Base-by-base conservation (phyloP, 2,329 filamentous ascomycete genomes). In the Thermothelomyces thermophilus region DNA sequence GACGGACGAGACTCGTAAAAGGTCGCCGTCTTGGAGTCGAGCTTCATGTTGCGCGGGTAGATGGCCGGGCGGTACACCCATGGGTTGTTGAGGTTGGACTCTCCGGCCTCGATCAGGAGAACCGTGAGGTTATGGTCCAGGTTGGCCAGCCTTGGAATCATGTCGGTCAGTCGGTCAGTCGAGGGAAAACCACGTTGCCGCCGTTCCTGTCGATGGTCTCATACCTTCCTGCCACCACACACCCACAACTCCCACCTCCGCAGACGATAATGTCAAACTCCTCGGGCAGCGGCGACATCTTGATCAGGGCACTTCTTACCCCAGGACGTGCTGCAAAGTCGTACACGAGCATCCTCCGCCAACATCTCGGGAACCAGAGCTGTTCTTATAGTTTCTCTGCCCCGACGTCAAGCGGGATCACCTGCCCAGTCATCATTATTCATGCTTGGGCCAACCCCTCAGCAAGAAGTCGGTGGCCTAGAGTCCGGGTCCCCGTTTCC, bases 221-320 rank as follows among this genome's bases (percentile, higher is more conserved):
- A 54, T 64, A 82, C 77, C 79, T 68, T 50, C 75, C 75, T 46
- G 75, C 75, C 36, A 78, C 73, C n/a, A 78, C 75, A 63, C 75
- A 78, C 28, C 75, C 82, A 54, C 76, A 80, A 64, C 82, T 86
- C 48, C 85, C 85, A 62, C 86, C 86, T 61, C 86, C 86, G 57
- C 82, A 85, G 26, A 89, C 83, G 60, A 89, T 89, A 60, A 90
- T 88, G 64, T 89, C 86, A 62, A 87, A 86, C 72, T 89, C 86
- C 52, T 89, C 84, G 31, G 85, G 84, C 55, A 89, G 62, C n/a
- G 48, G 64, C 34, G 56, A 64, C 67, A 70, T 70, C 17, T 54
- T 60, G 49, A 41, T 22, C 13, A 14, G n/a, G 17, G 22, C 11
- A 8, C 16, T 3, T n/a, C 35, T 37, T 17, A 6, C 16, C 16